A percentile compares a stretch with the other conserved stretches of the same genome.
Evolutionary conservation across 305 asterid species (phyloP).

Genomic region (Fraxinus albicans): DNA sequence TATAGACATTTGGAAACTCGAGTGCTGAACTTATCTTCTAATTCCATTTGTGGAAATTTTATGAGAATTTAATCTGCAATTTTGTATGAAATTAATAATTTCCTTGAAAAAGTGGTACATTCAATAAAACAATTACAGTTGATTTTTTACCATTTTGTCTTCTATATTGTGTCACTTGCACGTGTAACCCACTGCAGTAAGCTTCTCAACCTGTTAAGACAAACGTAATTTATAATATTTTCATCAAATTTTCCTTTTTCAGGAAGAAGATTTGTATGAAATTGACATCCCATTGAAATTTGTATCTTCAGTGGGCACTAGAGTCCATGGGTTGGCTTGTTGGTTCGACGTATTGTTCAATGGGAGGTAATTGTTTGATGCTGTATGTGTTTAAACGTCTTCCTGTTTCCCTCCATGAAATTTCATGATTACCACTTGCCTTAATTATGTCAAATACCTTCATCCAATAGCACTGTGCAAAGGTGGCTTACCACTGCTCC

Average conservation of each 20-base stretch:
- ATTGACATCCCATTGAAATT: conserved; percentile 80
- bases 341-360: conserved; percentile 96
- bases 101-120: not conserved
- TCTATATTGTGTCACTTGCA: conserved; percentile 11
- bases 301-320: conserved; percentile 69
- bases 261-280: conserved; percentile 96
- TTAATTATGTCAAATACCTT: conserved; percentile 20
- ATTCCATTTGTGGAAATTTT: not conserved
- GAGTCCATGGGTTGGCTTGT: conserved; percentile 96
- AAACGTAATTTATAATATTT: not conserved
- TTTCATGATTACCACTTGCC: not conserved
- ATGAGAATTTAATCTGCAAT: not conserved
- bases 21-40: not conserved
- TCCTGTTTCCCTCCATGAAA: not conserved
- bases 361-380: conserved; percentile 64
- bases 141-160: not conserved
- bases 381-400: not conserved
- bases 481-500: conserved; percentile 98
- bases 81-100: not conserved
- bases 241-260: conserved; percentile 22
- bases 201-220: not conserved
- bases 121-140: not conserved
- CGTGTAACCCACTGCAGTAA: not conserved
- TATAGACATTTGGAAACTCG: not conserved
- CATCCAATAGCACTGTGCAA: conserved; percentile 66